Base-by-base conservation (phyloP, 805 yeast genomes). In the Myxozyma melibiosi region DNA sequence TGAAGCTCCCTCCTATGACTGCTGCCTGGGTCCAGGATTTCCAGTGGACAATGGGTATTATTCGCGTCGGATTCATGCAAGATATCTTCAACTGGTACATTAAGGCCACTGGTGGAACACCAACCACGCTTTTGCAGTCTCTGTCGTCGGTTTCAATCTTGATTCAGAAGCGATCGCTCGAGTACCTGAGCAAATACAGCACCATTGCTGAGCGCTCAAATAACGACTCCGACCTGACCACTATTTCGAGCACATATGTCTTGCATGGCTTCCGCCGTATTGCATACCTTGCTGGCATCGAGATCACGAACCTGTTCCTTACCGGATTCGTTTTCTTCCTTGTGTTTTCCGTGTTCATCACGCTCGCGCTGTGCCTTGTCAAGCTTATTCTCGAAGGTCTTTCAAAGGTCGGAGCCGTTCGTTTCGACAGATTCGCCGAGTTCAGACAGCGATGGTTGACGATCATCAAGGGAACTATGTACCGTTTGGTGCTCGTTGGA, bases 11-110 rank as follows among this genome's bases (percentile, higher is more conserved):
- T 1, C 99, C 99, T 2, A 91, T 94, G 65, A 98, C 97, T 4
- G 90, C 96, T 2, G 91, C 98, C 2, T 92, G 99, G 99, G 84
- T 95, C 31, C 96, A 92, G 73, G 94, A 92, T 75, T 94, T 94
- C 77, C 84, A 83, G 73, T 92, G 98, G 98, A 84, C 97, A 1
- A 81, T 92, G 81, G 99, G 99, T 45, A 85, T 92, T 63, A 88
- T 94, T 66, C 80, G 80, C 52, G 82, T 84, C 6, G 72, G 74
- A 13, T 88, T 90, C 67, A 86, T 92, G 82, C 97, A 91, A 71
- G 50, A 53, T 3, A 68, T 70, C 16, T 86, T 94, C 63, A 82
- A 85, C 70, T 92, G 99, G 99, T 92, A 92, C 71, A 85, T 92
- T 51, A 97, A 92, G 74, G 77, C 96, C 6, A 94, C 99, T 0